phyloP scores from a whole-genome alignment of 768 basidiomycete species.

The Termitomyces sp. region DNA sequence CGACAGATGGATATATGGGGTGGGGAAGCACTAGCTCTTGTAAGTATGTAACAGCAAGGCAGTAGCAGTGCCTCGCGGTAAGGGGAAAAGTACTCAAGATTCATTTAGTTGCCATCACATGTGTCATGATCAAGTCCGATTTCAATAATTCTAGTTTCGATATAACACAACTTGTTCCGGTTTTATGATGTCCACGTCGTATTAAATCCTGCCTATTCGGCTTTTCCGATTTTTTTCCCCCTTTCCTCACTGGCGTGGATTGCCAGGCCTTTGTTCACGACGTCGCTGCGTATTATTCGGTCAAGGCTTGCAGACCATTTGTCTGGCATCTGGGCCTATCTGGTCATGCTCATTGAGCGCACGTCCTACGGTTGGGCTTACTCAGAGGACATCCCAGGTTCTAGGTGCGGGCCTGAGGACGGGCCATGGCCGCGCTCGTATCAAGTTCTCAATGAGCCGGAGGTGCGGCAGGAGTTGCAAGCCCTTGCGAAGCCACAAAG shows the following conservation, averaged over 20 bases:
- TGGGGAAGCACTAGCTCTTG: not conserved
- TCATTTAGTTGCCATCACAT: conserved; percentile 12
- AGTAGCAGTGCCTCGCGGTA: not conserved
- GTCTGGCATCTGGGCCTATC: conserved; percentile 17
- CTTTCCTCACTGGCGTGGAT: not conserved
- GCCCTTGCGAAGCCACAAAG: conserved; percentile 50
- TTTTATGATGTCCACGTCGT: conserved; percentile 13
- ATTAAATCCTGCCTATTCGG: conserved; percentile 9
- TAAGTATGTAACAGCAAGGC: not conserved
- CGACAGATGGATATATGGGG: not conserved
- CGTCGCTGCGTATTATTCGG: conserved; percentile 10
- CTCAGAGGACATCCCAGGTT: conserved; percentile 59
- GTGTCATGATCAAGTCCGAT: conserved; percentile 13
- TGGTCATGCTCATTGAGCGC: conserved; percentile 37
- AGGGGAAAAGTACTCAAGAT: not conserved
- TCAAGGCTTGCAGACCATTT: conserved; percentile 11
- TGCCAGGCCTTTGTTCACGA: conserved; percentile 7
- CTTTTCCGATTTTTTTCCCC: not conserved
- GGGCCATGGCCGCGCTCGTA: conserved; percentile 64
- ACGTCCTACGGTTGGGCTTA: conserved; percentile 42
- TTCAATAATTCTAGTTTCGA: conserved; percentile 10
- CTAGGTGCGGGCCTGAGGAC: conserved; percentile 59
- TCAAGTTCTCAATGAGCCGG: conserved; percentile 43
- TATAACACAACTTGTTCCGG: conserved; percentile 10
- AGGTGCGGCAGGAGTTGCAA: conserved; percentile 51